Evolutionary conservation across 257 asterid species (phyloP).

Genomic region (Gynochthodes officinalis): DNA sequence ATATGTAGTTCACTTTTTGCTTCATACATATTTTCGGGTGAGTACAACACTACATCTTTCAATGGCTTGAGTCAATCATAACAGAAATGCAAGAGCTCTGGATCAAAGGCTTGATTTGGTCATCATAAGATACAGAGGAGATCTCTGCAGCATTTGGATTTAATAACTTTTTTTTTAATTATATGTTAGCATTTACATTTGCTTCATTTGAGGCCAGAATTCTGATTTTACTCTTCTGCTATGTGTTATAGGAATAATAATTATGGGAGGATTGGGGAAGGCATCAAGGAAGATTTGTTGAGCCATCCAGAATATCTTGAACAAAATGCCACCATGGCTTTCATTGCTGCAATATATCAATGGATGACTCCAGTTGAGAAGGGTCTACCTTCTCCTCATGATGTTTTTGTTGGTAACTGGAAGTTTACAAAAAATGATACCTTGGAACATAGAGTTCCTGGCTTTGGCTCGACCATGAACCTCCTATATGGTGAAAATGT

Average conservation of each 20-base stretch:
- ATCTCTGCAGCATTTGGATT: background rate
- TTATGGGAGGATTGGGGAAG: slow-evolving; percentile 63
- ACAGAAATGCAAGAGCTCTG: background rate
- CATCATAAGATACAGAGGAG: background rate
- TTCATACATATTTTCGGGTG: background rate
- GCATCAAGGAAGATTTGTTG: slow-evolving; percentile 62
- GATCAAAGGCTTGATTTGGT: background rate
- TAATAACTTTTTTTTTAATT: background rate
- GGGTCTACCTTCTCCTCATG: slow-evolving; percentile 81
- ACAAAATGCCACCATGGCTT: slow-evolving; percentile 88
- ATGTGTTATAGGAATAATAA: slow-evolving; percentile 63
- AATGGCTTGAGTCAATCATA: background rate
- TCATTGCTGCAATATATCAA: slow-evolving; percentile 70
- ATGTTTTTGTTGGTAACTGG: slow-evolving; percentile 72
- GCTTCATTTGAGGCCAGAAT: background rate
- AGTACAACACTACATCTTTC: background rate
- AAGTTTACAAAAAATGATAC: slow-evolving; percentile 91
- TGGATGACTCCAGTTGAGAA: slow-evolving; percentile 80
- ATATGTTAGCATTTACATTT: background rate
- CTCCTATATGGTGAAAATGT: slow-evolving; percentile 60
- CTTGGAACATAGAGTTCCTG: slow-evolving; percentile 56
- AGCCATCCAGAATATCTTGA: slow-evolving; percentile 90
- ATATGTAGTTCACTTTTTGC: background rate
- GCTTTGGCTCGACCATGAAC: slow-evolving; percentile 91
- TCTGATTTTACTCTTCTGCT: background rate